phyloP scores from a whole-genome alignment of 148 eudicot genomes.

The Cornus florida region DNA sequence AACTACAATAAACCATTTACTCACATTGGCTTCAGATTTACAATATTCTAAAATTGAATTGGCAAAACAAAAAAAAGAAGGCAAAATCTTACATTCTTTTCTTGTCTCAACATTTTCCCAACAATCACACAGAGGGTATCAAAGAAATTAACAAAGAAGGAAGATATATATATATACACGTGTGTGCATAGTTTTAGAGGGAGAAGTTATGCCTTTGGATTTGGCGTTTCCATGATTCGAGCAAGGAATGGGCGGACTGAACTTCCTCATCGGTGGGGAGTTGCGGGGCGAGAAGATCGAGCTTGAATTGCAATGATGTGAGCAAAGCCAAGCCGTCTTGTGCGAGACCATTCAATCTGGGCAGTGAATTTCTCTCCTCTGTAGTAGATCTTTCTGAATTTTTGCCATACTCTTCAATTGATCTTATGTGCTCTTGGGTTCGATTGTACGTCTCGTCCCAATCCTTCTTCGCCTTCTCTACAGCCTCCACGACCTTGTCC shows the following conservation, averaged over 20 bases:
- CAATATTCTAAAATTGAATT: neutral
- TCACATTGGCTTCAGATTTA: neutral
- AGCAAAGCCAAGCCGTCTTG: constrained; percentile 76
- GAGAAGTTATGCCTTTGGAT: constrained; percentile 48
- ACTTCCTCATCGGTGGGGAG: constrained; percentile 61
- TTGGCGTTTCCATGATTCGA: constrained; percentile 71
- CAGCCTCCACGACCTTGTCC: constrained; percentile 75
- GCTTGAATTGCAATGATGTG: constrained; percentile 60
- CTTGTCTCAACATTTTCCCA: neutral
- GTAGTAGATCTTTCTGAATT: constrained; percentile 31
- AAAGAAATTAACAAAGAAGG: neutral
- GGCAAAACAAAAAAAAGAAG: neutral
- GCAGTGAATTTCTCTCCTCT: constrained; percentile 61
- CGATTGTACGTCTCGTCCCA: constrained; percentile 63
- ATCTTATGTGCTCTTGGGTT: constrained; percentile 52
- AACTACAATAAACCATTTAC: no score
- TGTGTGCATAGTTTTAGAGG: neutral
- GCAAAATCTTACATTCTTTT: neutral
- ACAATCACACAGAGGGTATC: neutral
- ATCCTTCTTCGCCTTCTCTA: constrained; percentile 70
- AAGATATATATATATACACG: neutral
- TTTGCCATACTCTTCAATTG: constrained; percentile 62
- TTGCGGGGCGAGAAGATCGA: constrained; percentile 89
- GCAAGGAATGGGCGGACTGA: constrained; percentile 60
- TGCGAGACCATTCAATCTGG: constrained; percentile 78